Percentiles rank a stretch among this genome's conserved stretches.
Evolutionary conservation across 495 filamentous ascomycete genomes (phyloP).

Genomic region (Hypoxylon fragiforme): DNA sequence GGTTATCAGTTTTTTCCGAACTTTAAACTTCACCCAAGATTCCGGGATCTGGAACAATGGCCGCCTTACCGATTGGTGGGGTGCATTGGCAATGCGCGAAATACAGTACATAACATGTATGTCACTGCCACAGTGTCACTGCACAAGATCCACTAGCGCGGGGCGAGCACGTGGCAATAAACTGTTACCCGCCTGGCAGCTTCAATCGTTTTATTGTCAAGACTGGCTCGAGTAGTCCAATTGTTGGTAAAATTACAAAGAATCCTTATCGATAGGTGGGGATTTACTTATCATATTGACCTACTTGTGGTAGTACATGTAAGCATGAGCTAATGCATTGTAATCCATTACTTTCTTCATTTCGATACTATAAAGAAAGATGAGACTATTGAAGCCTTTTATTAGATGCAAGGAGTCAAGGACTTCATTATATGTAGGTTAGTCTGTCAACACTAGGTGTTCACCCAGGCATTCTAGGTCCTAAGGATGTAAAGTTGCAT

Average conservation of each 20-base stretch:
- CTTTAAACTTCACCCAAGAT: constrained; percentile 8
- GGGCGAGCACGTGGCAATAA: not conserved
- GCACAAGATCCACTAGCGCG: not conserved
- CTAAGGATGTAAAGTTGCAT: no score
- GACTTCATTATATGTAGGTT: no score
- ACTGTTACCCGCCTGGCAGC: no score
- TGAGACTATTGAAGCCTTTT: not conserved
- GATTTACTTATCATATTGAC: not conserved
- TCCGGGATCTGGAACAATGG: constrained; percentile 11
- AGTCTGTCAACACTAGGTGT: not conserved
- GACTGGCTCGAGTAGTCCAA: no score
- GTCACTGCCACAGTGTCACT: not conserved
- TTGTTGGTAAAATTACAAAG: not conserved
- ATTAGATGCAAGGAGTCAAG: no score
- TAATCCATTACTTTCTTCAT: not conserved
- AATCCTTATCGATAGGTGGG: not conserved
- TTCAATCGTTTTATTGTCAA: no score
- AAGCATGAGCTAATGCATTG: constrained; percentile 27
- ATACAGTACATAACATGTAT: not conserved
- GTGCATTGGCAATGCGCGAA: not conserved
- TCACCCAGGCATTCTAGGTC: no score
- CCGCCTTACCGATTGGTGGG: not conserved
- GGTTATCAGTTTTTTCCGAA: constrained; percentile 23
- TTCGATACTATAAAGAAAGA: not conserved
- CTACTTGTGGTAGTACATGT: not conserved